Base-by-base conservation (phyloP, 257 asterid species). In the Gardenia jasminoides region DNA sequence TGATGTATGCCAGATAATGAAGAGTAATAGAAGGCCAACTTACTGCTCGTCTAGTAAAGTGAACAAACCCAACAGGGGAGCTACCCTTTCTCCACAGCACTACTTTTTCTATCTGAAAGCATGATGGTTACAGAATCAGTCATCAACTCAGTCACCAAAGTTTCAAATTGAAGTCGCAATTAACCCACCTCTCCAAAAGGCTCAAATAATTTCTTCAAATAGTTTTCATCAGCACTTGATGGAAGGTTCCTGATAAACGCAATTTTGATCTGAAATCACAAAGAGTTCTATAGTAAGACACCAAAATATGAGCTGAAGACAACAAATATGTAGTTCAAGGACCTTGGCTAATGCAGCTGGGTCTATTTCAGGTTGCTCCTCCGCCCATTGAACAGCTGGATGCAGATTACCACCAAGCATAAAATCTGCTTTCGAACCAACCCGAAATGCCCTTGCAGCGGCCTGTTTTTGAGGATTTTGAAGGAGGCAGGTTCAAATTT, bases 301-400 rank as follows among this genome's bases (percentile, higher is more conserved):
- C 39, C 79, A 76, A 47, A 79, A 36, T 61, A 78, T 52, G 56
- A 77, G 36, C 71, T 59, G 50, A 83, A 68, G 56, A 56, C 70
- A 67, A 33, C 13, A 46, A 82, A 56, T 66, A 82, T 33, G 69
- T 62, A 76, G 56, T 71, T 39, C 43, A 28, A 73, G 69, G 83
- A 91, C 99, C 99, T 93, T 91, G 58, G 94, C 91, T 72, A 86
- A 91, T 81, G 90, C 96, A 70, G 80, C 76, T 28, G 91, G 91
- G 85, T 85, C 89, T 67, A 56, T 68, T 85, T 84, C 93, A 78
- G 84, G 71, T 74, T 85, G 93, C 65, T 87, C 92, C 86, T 94
- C 98, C 68, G 96, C 99, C 99, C 99, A 94, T 82, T 90, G 90
- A 81, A 94, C 93, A 87, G 87, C 80, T 58, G 99, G 98, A 90